phyloP scores from a whole-genome alignment of 1,284 basidiomycete genomes.

The Naganishia cerealis region DNA sequence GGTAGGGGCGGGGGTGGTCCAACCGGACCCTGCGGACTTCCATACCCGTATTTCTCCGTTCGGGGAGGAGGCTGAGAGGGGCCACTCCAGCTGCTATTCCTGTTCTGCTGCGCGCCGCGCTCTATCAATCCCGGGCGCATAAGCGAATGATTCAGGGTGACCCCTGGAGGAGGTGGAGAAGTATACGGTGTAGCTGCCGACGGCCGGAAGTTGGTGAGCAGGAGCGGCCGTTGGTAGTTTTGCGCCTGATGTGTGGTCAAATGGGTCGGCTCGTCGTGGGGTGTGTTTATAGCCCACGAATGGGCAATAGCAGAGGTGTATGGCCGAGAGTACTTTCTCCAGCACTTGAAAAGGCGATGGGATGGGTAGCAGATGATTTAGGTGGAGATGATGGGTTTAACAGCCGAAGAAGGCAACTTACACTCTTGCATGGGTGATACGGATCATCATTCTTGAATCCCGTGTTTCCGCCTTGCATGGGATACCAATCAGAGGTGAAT shows the following conservation, averaged over 20 bases:
- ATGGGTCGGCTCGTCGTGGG: not conserved
- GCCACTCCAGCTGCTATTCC: not conserved
- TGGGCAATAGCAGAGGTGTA: slow-evolving; percentile 48
- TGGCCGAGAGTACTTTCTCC: slow-evolving; percentile 51
- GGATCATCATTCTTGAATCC: slow-evolving; percentile 52
- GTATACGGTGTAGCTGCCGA: slow-evolving; percentile 10
- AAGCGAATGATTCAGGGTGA: slow-evolving; percentile 14
- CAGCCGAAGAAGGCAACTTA: slow-evolving; percentile 34
- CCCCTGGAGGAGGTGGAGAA: not conserved
- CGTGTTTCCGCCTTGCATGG: slow-evolving; percentile 47
- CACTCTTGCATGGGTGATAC: slow-evolving; percentile 44
- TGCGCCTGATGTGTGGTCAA: slow-evolving; percentile 21
- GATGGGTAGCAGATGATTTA: not conserved
- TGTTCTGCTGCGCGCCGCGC: slow-evolving; percentile 26
- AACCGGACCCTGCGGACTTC: not conserved
- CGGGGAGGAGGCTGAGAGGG: not conserved
- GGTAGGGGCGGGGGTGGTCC: not conserved
- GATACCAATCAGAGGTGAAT: not conserved
- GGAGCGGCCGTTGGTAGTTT: slow-evolving; percentile 31
- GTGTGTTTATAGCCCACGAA: slow-evolving; percentile 40
- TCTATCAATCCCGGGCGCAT: slow-evolving; percentile 26
- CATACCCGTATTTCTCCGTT: not conserved
- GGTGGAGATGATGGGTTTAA: not conserved
- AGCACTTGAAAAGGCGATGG: slow-evolving; percentile 41
- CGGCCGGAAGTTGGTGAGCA: slow-evolving; percentile 7